Conservation (phyloP, 2,329 filamentous ascomycete species). For the Fusarium coicis region DNA sequence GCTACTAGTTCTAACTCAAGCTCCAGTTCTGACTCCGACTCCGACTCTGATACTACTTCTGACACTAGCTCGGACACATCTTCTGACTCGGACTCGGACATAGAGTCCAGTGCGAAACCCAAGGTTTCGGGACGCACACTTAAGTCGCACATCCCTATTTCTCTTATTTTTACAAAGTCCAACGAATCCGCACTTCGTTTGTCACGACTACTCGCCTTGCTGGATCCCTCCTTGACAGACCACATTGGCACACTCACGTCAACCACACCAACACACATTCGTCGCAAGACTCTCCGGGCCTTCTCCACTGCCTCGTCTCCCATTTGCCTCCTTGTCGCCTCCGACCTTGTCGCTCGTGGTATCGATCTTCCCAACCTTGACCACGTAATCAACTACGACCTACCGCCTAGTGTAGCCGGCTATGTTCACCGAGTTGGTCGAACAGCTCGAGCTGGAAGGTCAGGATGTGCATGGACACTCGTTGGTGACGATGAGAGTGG, state of each 20-base stretch:
- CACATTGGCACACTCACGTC: constrained; percentile 79
- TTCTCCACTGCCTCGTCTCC: constrained; percentile 74
- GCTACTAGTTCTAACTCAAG: constrained; percentile 41
- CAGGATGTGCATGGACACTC: constrained; percentile 86
- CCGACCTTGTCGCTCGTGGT: constrained; percentile 91
- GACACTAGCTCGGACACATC: constrained; percentile 38
- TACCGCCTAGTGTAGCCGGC: constrained; percentile 81
- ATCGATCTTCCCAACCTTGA: constrained; percentile 83
- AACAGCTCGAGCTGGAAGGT: constrained; percentile 82
- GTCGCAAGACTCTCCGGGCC: constrained; percentile 73
- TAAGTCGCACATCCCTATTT: constrained; percentile 53
- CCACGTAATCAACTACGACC: constrained; percentile 94
- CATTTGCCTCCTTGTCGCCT: constrained; percentile 83
- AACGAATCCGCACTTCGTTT: constrained; percentile 90
- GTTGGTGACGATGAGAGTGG: constrained; percentile 83
- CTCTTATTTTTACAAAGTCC: constrained; percentile 89
- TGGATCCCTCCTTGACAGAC: constrained; percentile 67
- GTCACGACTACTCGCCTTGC: constrained; percentile 78
- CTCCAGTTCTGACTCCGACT: constrained; percentile 42
- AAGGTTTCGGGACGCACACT: constrained; percentile 25
- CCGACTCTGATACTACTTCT: constrained; percentile 47
- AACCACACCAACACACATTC: constrained; percentile 77
- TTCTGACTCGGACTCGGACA: constrained; percentile 46
- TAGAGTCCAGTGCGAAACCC: constrained; percentile 42
- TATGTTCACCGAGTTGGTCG: constrained; percentile 95